Evolutionary conservation across 2,329 filamentous ascomycete species (phyloP), one percentile per base, ranked within the genome.

Genomic region (Ophiostoma quercus): DNA sequence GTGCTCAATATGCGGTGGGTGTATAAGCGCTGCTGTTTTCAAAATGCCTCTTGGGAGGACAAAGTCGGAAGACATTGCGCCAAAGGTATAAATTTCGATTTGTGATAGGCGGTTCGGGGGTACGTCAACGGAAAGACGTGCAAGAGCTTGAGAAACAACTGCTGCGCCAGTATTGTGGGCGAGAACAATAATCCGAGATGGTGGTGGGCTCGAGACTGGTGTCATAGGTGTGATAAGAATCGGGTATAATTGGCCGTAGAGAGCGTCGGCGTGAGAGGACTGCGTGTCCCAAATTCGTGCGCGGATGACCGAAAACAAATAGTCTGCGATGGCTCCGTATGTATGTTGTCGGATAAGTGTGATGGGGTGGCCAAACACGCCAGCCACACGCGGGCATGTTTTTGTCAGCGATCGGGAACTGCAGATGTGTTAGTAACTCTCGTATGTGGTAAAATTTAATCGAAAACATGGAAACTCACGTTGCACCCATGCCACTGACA

Each of bases 251-350:
- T 79, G 76, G 22, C 73, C 71, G 72, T 82, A 81, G 16, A 81
- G 74, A 3, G 74, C 74, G 3, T 76, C 74, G 32, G 77, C 76
- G 9, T 75, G 73, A 11, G 73, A 73, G 1, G 75, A 77, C 2
- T 78, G 76, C 2, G 69, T 41, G 1, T 54, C 51, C 16, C 66
- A 67, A 22, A 75, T 78, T 4, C 78, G 76, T 69, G 77, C 77
- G 3, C 80, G 65, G 54, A 78, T 73, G n/a, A 75, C 71, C 14
- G 62, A 39, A 22, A 73, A 77, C 60, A 85, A 73, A 32, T 85
- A 76, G 74, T 87, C 85, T 73, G 86, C 83, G 47, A 84, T 79
- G 2, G 84, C 79, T 71, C 87, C 85, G 39, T 84, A 80, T 11
- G 85, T 81, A 39, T 79, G 79, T 0, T 80, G 78, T 71, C 85